phyloP scores from a whole-genome alignment of 371 early-diverging fungal genomes.

The Funneliformis caledonium region DNA sequence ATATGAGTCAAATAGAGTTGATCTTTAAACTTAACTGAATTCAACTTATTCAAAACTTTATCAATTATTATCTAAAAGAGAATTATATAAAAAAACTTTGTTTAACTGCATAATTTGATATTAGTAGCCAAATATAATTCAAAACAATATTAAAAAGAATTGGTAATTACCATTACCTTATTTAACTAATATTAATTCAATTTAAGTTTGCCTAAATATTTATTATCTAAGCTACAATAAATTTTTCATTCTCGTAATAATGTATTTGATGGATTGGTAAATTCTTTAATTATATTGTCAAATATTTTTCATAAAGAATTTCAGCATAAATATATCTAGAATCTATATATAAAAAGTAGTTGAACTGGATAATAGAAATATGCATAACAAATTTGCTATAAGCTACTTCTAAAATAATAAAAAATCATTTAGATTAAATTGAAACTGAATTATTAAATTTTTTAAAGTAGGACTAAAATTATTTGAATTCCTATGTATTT shows the following conservation, averaged over 20 bases:
- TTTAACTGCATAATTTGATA: neutral
- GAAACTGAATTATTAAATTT: neutral
- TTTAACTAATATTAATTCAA: slow-evolving; percentile 3
- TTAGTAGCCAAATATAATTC: slow-evolving; percentile 8
- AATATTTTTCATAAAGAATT: neutral
- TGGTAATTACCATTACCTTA: neutral
- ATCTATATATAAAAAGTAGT: neutral
- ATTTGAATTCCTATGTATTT: neutral
- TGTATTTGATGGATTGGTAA: neutral
- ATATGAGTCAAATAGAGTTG: too few relatives aligned
- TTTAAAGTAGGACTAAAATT: neutral
- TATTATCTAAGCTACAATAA: slow-evolving; percentile 17
- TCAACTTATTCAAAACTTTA: too few relatives aligned
- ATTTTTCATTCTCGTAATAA: neutral
- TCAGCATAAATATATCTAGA: neutral
- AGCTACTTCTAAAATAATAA: slow-evolving; percentile 2
- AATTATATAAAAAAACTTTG: neutral
- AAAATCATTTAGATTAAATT: neutral
- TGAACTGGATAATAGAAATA: neutral
- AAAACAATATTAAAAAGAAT: neutral
- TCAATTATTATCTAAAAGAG: neutral
- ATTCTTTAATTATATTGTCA: slow-evolving; percentile 4
- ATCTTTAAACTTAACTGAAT: too few relatives aligned
- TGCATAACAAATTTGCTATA: neutral
- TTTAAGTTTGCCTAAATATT: neutral